Evolutionary conservation across 2,329 filamentous ascomycete genomes (phyloP).

Genomic region (Colletotrichum truncatum): DNA sequence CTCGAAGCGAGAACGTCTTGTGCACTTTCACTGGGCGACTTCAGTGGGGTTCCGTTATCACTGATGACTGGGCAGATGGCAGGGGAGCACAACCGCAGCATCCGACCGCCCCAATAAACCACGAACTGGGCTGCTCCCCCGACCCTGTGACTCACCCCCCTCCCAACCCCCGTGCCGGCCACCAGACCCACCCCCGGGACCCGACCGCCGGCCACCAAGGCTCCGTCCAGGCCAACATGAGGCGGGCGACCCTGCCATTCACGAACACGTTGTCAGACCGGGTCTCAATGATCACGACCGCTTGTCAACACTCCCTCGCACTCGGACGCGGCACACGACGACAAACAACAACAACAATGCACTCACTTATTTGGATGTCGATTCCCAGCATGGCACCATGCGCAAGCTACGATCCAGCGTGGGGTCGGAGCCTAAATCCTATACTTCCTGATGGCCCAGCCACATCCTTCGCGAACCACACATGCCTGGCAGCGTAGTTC

Average conservation of each 20-base stretch:
- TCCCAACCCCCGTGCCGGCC: conserved; percentile 23
- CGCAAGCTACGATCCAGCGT: conserved; percentile 3
- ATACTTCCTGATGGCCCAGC: conserved; percentile 24
- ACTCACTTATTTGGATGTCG: neutral
- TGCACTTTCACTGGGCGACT: neutral
- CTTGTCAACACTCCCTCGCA: neutral
- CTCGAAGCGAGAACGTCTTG: neutral
- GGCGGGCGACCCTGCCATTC: neutral
- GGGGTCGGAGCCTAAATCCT: conserved; percentile 28
- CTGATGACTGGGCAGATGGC: no score
- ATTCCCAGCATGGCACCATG: neutral
- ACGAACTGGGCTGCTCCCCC: conserved; percentile 6
- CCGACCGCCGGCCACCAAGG: conserved; percentile 14
- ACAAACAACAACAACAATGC: neutral
- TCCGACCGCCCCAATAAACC: conserved; percentile 13
- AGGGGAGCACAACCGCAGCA: neutral
- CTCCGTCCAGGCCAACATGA: neutral
- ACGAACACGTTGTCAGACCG: neutral
- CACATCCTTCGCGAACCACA: conserved; percentile 20
- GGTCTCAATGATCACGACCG: neutral
- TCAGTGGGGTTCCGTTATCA: neutral
- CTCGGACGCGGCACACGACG: neutral
- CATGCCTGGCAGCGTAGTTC: conserved; percentile 3
- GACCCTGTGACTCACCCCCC: conserved; percentile 20
- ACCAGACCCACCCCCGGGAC: conserved; percentile 20